Base-by-base conservation (phyloP, 2,329 filamentous ascomycete genomes). In the Chalara sp. region DNA sequence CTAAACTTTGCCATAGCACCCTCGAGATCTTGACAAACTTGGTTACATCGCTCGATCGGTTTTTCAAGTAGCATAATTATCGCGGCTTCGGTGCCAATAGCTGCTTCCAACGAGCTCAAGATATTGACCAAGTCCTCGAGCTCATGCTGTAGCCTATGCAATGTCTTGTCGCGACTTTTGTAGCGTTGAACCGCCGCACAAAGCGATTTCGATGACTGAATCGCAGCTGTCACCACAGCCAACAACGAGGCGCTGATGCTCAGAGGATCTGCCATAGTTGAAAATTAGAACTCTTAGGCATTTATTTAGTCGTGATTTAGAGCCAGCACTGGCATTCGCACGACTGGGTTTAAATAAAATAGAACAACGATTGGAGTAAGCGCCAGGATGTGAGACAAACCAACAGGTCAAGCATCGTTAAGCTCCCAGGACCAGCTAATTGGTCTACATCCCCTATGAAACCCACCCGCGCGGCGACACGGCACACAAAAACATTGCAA, bases 11-110 rank as follows among this genome's bases (percentile, higher is more conserved):
- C 57, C 63, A 71, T 70, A 40, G 64, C 60, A 6, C 48, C 51
- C 58, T 69, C 64, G 44, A 70, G 70, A 7, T 70, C 68, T 48
- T 52, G 49, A 54, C 67, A 70, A 50, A 70, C 44, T 53, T 67
- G 57, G 53, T 53, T 62, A 58, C 68, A 71, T 57, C 66, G 65
- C 42, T 55, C 52, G 53, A 71, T 59, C 52, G 68, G 68, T 43
- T 62, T 65, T 58, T 63, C 39, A 10, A 71, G 61, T 54, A 70
- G 66, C 32, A 46, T 52, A 45, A 66, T 47, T 49, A 65, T 58
- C 46, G 63, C 61, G 37, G 48, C 48, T 37, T 65, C 64, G 31
- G 39, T 44, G 56, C 56, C 54, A 33, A 50, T 51, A 42, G 56
- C 62, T 43, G 58, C 55, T 51, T 62, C 29, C 41, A 70, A 58